Conservation (phyloP, 257 asterid species). For the Solanum habrochaites region DNA sequence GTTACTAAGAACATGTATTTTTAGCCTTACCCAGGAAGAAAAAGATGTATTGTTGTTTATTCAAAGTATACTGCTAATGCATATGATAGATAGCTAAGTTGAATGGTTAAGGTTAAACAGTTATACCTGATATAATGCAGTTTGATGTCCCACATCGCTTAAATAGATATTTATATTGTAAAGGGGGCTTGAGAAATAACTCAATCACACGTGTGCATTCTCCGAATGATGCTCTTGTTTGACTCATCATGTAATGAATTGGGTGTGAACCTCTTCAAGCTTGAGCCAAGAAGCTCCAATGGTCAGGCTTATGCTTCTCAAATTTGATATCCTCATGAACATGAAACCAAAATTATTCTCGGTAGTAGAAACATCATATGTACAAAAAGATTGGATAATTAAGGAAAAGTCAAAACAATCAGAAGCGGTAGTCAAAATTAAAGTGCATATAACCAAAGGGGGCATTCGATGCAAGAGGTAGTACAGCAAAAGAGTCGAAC, state of each 20-base stretch:
- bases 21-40: neutral
- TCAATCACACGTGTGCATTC: neutral
- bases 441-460: neutral
- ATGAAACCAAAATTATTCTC: neutral
- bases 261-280: neutral
- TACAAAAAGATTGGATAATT: neutral
- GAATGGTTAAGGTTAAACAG: neutral
- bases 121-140: neutral
- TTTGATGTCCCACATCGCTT: neutral
- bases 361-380: neutral
- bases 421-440: neutral
- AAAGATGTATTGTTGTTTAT: neutral
- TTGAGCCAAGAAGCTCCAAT: neutral
- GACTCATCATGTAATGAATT: neutral
- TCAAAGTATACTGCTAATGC: neutral
- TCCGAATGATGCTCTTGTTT: neutral
- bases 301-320: neutral
- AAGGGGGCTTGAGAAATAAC: neutral
- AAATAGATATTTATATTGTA: neutral
- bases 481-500: neutral
- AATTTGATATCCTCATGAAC: neutral
- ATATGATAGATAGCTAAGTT: neutral
- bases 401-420: neutral
- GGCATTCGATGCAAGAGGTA: neutral
- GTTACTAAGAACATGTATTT: neutral